Evolutionary conservation across 2,329 filamentous ascomycete genomes (phyloP).

Genomic region (Pseudonectria buxi): DNA sequence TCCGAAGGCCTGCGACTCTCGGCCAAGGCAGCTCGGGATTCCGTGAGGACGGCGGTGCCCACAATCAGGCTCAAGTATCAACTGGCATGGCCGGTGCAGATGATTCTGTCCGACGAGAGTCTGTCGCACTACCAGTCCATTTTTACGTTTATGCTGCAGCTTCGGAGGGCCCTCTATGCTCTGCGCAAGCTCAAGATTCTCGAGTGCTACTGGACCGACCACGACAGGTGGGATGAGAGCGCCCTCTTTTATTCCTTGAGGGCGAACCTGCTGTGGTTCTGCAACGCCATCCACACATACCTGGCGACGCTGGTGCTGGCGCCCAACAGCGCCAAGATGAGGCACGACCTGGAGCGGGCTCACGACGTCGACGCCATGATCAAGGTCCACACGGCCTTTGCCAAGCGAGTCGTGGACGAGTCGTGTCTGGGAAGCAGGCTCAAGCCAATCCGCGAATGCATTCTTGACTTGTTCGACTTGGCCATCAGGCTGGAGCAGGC

Average conservation of each 20-base stretch:
- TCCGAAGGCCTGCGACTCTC: conserved; percentile 33
- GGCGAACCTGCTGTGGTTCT: conserved; percentile 70
- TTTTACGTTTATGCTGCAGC: conserved; percentile 71
- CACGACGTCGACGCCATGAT: conserved; percentile 80
- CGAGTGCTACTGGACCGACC: conserved; percentile 32
- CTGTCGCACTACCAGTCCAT: conserved; percentile 63
- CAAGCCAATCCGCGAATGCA: conserved; percentile 61
- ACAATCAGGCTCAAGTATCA: conserved; percentile 61
- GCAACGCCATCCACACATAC: conserved; percentile 67
- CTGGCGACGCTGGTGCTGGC: conserved; percentile 66
- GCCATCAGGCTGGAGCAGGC: conserved; percentile 62
- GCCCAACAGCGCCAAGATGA: conserved; percentile 51
- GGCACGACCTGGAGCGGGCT: conserved; percentile 48
- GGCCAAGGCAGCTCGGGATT: conserved; percentile 43
- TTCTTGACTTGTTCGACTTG: conserved; percentile 72
- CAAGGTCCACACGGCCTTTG: conserved; percentile 56
- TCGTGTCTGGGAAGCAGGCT: conserved; percentile 64
- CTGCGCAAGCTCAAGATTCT: conserved; percentile 51
- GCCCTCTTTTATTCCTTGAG: conserved; percentile 55
- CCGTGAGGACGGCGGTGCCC: conserved; percentile 51
- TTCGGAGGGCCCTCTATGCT: conserved; percentile 62
- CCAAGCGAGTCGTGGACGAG: conserved; percentile 57
- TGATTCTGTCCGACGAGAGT: conserved; percentile 63
- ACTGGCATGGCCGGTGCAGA: conserved; percentile 59
- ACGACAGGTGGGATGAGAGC: conserved; percentile 34